phyloP scores from a whole-genome alignment of 164 flowering plant genomes.

The Umbilicus rupestris region DNA sequence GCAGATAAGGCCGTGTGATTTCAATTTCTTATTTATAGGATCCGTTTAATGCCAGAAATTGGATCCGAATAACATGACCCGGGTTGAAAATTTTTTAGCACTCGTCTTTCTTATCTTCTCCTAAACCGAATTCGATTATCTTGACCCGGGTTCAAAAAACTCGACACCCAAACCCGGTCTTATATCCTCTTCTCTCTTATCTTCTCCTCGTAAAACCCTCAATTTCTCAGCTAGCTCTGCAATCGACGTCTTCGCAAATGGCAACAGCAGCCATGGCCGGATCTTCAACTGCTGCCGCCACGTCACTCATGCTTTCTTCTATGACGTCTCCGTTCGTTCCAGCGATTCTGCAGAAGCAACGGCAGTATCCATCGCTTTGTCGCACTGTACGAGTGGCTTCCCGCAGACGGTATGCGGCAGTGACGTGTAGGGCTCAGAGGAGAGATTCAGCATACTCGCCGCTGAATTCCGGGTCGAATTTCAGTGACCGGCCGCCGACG shows the following conservation, averaged over 20 bases:
- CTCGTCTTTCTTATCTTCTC: too few relatives aligned
- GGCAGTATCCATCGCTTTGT: not conserved
- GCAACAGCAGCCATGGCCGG: slow-evolving; percentile 24
- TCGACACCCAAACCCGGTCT: not conserved
- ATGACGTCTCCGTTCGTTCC: not conserved
- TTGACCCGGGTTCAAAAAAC: not conserved
- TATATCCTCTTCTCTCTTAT: not conserved
- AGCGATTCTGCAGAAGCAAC: not conserved
- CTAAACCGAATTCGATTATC: not conserved
- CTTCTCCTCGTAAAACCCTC: slow-evolving; percentile 15
- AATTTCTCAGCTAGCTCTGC: not conserved
- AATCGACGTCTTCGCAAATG: slow-evolving; percentile 18
- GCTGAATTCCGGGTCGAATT: slow-evolving; percentile 59
- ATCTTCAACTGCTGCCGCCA: not conserved
- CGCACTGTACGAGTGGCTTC: not conserved
- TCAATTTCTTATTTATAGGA: too few relatives aligned
- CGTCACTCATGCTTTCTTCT: not conserved
- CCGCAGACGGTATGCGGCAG: slow-evolving; percentile 11
- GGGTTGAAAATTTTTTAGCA: too few relatives aligned
- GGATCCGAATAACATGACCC: too few relatives aligned
- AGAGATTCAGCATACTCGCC: slow-evolving; percentile 47
- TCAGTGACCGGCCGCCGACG: slow-evolving; percentile 76
- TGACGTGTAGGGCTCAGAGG: slow-evolving; percentile 2
- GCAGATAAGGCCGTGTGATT: too few relatives aligned
- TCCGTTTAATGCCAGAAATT: too few relatives aligned